These are phyloP conservation scores for Candida sanyaensis DNA, from an alignment of 1,139 yeast genomes.

Conservation along the genomic window DNA sequence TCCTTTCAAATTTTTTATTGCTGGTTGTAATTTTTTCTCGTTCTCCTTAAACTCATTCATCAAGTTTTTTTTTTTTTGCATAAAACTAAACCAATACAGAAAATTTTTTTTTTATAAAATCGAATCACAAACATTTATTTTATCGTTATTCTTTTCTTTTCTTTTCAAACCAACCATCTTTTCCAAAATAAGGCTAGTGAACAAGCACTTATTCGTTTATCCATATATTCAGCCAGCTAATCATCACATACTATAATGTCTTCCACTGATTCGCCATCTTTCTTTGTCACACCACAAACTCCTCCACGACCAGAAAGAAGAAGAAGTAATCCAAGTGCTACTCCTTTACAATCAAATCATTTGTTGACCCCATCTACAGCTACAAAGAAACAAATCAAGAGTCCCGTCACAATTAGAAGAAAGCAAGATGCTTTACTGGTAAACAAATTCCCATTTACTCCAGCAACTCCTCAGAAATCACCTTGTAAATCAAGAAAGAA, in stretches of 20 bases:
- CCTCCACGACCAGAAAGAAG: slow-evolving; percentile 8
- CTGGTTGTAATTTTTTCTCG: background rate
- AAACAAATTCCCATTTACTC: slow-evolving; percentile 27
- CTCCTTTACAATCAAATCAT: slow-evolving; percentile 5
- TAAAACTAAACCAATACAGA: background rate
- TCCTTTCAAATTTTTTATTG: too few species aligned
- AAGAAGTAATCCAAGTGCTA: slow-evolving; percentile 1
- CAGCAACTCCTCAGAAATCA: slow-evolving; percentile 41
- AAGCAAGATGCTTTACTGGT: slow-evolving; percentile 2
- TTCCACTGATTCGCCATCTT: slow-evolving; percentile 4
- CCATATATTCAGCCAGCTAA: background rate
- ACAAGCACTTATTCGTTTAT: background rate
- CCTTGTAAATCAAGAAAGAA: slow-evolving; percentile 19
- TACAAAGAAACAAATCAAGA: slow-evolving; percentile 5
- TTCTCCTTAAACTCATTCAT: background rate
- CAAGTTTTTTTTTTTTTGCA: too few species aligned
- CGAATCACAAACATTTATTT: background rate
- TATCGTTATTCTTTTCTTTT: background rate
- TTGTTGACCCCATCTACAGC: slow-evolving; percentile 11
- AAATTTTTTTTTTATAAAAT: background rate
- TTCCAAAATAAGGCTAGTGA: background rate
- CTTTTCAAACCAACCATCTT: background rate
- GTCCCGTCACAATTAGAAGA: slow-evolving; percentile 2
- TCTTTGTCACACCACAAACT: slow-evolving; percentile 10
- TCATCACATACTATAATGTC: background rate